A percentile compares a stretch with the other conserved stretches of the same genome.
phyloP scores from a whole-genome alignment of 768 basidiomycete genomes.

The Tricholoma hemisulphureum region DNA sequence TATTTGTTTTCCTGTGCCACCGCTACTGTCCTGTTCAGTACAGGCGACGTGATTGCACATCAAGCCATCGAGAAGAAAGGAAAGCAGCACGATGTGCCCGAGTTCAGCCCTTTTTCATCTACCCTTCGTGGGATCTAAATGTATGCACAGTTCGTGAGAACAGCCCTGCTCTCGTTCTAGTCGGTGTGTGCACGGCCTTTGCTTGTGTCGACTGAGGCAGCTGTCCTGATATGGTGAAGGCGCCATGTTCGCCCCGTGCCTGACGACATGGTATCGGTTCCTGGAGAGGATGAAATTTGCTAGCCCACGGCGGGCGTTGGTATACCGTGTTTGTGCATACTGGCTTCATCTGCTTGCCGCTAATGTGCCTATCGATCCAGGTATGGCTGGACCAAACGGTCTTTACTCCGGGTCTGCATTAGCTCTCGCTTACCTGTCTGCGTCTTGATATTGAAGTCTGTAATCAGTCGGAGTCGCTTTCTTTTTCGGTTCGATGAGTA shows the following conservation, averaged over 20 bases:
- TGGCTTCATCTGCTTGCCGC: not conserved
- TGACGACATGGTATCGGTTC: slow-evolving; percentile 80
- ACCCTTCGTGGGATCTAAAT: not conserved
- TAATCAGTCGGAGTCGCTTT: slow-evolving; percentile 43
- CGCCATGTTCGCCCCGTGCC: slow-evolving; percentile 72
- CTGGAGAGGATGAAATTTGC: slow-evolving; percentile 71
- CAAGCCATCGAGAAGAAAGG: slow-evolving; percentile 78
- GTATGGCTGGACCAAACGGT: slow-evolving; percentile 82
- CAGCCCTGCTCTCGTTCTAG: slow-evolving; percentile 70
- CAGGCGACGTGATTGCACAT: slow-evolving; percentile 82
- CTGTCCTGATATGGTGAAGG: slow-evolving; percentile 33
- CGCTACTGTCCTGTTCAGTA: slow-evolving; percentile 66
- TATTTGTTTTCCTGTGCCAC: slow-evolving; percentile 63
- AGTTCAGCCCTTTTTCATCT: not conserved
- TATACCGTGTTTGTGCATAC: slow-evolving; percentile 54
- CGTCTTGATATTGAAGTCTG: not conserved
- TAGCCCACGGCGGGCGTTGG: slow-evolving; percentile 53
- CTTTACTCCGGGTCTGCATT: slow-evolving; percentile 60
- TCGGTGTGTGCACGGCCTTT: slow-evolving; percentile 43
- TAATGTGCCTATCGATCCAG: slow-evolving; percentile 31
- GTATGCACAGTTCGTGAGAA: slow-evolving; percentile 29
- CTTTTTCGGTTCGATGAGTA: slow-evolving; percentile 72
- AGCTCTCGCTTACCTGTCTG: not conserved
- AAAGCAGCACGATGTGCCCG: slow-evolving; percentile 69
- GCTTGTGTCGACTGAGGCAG: not conserved